Conservation (phyloP, 345 rosid species). For the Eucalyptus sp. region DNA sequence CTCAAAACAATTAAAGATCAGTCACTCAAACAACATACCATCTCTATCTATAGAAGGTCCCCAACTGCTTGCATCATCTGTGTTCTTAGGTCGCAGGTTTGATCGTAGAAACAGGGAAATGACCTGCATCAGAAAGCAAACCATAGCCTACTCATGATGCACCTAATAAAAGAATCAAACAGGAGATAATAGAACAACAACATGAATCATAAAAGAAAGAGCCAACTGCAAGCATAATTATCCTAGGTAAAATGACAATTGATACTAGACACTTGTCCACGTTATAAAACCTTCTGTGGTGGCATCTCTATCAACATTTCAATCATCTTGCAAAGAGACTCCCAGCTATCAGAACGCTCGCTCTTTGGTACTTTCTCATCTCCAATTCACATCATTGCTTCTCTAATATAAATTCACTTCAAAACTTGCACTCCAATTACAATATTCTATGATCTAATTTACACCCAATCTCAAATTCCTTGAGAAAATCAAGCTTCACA, state of each 20-base stretch:
- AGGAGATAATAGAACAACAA: not conserved
- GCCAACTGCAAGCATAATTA: not conserved
- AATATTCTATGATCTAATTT: not conserved
- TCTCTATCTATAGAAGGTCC: constrained; percentile 12
- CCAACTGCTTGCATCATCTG: not conserved
- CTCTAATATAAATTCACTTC: not conserved
- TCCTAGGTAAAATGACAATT: not conserved
- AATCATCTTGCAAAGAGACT: not conserved
- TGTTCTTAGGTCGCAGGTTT: constrained; percentile 31
- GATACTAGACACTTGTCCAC: not conserved
- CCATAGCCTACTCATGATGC: not conserved
- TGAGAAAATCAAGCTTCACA: not conserved
- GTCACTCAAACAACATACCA: constrained; percentile 18
- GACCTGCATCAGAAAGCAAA: constrained; percentile 47
- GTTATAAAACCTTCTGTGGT: not conserved
- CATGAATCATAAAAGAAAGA: not conserved
- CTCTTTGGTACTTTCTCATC: not conserved
- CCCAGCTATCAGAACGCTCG: not conserved
- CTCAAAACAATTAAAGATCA: not conserved
- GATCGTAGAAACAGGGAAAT: constrained; percentile 72
- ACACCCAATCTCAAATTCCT: not conserved
- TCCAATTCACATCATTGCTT: not conserved
- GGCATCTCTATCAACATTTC: not conserved
- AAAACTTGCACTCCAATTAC: not conserved
- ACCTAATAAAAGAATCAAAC: not conserved